Conservation (phyloP, 2,329 filamentous ascomycete genomes). For the Fusarium abutilonis region DNA sequence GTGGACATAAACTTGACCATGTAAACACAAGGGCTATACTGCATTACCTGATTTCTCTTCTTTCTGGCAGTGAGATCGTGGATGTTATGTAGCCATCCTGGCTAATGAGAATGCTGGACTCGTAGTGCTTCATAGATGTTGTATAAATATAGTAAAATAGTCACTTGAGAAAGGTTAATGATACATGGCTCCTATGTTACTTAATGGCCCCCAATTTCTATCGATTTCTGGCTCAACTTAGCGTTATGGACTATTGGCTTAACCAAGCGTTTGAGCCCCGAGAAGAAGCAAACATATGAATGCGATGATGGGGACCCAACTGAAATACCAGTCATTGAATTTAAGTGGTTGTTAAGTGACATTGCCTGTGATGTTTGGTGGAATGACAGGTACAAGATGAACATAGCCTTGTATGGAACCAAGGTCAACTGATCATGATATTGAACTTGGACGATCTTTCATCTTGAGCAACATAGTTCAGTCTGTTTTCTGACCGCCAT, state of each 20-base stretch:
- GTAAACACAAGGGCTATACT: neutral
- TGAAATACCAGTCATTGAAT: neutral
- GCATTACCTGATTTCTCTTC: neutral
- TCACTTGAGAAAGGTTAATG: neutral
- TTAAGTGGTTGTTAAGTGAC: neutral
- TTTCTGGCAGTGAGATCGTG: neutral
- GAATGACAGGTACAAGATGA: neutral
- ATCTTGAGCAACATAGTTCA: neutral
- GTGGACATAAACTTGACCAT: neutral
- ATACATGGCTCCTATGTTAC: neutral
- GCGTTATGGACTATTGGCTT: neutral
- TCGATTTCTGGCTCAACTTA: neutral
- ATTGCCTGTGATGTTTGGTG: neutral
- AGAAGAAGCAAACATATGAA: neutral
- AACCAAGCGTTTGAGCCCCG: neutral
- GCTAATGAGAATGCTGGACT: neutral
- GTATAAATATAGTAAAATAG: neutral
- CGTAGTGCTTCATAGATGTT: neutral
- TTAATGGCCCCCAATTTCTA: neutral
- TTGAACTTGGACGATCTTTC: neutral
- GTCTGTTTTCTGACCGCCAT: neutral
- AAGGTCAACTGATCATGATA: neutral
- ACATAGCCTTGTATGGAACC: neutral
- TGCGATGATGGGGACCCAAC: conserved; percentile 3
- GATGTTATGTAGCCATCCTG: neutral